Evolutionary conservation across 23 red algal genomes (phyloP).

Genomic region (Cyanidium caldarium): DNA sequence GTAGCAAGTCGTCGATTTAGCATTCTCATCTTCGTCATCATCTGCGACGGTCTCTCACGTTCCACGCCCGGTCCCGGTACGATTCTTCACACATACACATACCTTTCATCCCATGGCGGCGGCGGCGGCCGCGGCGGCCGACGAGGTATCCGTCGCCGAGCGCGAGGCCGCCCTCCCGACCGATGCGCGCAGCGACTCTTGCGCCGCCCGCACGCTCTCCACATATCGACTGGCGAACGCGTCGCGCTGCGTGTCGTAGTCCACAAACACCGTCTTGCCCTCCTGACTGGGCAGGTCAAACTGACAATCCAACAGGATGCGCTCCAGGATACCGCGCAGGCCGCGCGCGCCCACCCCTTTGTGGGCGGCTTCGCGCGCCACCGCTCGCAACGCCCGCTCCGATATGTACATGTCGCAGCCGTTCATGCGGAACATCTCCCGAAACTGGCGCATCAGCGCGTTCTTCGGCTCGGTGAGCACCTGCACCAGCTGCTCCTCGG

Average conservation of each 20-base stretch:
- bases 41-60: no score
- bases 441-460: slow-evolving; percentile 77
- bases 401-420: slow-evolving; percentile 56
- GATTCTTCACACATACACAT: no score
- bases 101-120: no score
- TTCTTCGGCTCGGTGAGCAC: slow-evolving; percentile 88
- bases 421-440: slow-evolving; percentile 61
- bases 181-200: no score
- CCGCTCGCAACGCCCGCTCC: slow-evolving; percentile 48
- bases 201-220: background rate
- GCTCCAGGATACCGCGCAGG: slow-evolving; percentile 71
- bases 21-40: no score
- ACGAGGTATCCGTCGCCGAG: no score
- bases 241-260: background rate
- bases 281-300: slow-evolving; percentile 21
- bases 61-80: no score
- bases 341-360: slow-evolving; percentile 82
- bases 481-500: slow-evolving; percentile 53
- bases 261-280: background rate
- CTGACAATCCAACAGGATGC: slow-evolving; percentile 36
- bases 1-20: no score
- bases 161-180: no score
- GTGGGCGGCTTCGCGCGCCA: slow-evolving; percentile 54
- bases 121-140: background rate
- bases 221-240: background rate